phyloP scores from a whole-genome alignment of 2,329 filamentous ascomycete species.

The Malbranchea cinnamomea region DNA sequence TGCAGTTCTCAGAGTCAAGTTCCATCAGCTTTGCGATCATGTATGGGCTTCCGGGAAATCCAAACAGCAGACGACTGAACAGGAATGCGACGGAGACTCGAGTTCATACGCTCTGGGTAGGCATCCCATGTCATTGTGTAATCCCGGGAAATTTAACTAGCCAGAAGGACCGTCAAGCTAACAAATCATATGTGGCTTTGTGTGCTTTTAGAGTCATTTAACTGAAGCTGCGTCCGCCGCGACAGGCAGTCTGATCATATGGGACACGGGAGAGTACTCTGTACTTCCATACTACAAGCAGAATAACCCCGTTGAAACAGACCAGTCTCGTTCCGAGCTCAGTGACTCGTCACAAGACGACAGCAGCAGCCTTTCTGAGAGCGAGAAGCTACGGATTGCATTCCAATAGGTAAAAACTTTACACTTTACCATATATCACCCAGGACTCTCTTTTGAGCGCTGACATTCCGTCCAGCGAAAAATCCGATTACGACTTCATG shows the following conservation, averaged over 20 bases:
- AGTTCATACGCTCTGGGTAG: slow-evolving; percentile 45
- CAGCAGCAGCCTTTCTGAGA: slow-evolving; percentile 15
- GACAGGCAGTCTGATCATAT: slow-evolving; percentile 46
- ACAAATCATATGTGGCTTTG: no score
- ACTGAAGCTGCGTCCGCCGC: slow-evolving; percentile 40
- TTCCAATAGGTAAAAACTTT: slow-evolving; percentile 35
- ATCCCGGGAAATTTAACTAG: no score
- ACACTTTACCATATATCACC: background rate
- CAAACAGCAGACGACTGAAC: slow-evolving; percentile 39
- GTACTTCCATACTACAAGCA: slow-evolving; percentile 33
- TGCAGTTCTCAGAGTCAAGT: slow-evolving; percentile 54
- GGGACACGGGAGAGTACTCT: slow-evolving; percentile 47
- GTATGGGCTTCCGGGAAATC: slow-evolving; percentile 46
- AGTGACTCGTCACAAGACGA: background rate
- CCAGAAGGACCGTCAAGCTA: no score
- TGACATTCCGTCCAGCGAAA: slow-evolving; percentile 28
- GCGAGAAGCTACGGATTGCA: slow-evolving; percentile 34
- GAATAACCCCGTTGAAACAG: slow-evolving; percentile 21
- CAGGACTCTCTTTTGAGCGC: background rate
- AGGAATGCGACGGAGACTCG: slow-evolving; percentile 48
- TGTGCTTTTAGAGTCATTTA: slow-evolving; percentile 39
- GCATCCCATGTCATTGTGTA: slow-evolving; percentile 7
- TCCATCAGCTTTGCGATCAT: slow-evolving; percentile 50
- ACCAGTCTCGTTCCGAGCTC: slow-evolving; percentile 14
- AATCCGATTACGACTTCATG: slow-evolving; percentile 41